These are phyloP conservation scores for Fomitopsis schrenkii DNA, from an alignment of 1,284 basidiomycete species.

Conservation along the genomic window DNA sequence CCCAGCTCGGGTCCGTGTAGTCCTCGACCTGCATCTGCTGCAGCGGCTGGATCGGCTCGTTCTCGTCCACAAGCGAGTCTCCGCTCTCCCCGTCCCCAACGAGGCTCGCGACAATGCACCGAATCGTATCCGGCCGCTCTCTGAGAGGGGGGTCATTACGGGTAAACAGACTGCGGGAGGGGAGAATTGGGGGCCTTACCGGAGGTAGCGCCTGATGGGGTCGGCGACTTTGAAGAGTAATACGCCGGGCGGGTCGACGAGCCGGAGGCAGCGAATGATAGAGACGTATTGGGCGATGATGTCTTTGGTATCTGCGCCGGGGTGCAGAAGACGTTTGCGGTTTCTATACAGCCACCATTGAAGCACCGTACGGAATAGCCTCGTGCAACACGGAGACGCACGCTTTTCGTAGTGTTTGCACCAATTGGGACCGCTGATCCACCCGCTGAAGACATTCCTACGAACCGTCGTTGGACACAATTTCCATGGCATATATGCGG, in stretches of 20 bases:
- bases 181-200: constrained; percentile 31
- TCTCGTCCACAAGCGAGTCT: constrained; percentile 76
- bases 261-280: constrained; percentile 87
- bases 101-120: constrained; percentile 87
- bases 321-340: constrained; percentile 86
- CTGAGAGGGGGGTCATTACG: constrained; percentile 32
- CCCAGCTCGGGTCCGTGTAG: constrained; percentile 87
- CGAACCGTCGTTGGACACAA: neutral
- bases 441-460: constrained; percentile 78
- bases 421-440: constrained; percentile 70
- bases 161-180: neutral
- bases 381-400: constrained; percentile 21
- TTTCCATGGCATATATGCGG: neutral
- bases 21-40: constrained; percentile 77
- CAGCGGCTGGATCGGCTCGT: constrained; percentile 70
- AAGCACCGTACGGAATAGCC: neutral
- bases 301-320: constrained; percentile 92
- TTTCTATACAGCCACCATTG: constrained; percentile 45
- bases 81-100: constrained; percentile 84
- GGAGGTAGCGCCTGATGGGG: constrained; percentile 83
- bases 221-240: constrained; percentile 89
- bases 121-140: constrained; percentile 86
- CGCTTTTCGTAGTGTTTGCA: constrained; percentile 68
- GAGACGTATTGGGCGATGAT: constrained; percentile 94
- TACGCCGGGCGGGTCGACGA: constrained; percentile 91